A percentile compares a stretch with the other conserved stretches of the same genome.
Conservation (phyloP, 2,329 filamentous ascomycete species). For the Claviceps sp. region DNA sequence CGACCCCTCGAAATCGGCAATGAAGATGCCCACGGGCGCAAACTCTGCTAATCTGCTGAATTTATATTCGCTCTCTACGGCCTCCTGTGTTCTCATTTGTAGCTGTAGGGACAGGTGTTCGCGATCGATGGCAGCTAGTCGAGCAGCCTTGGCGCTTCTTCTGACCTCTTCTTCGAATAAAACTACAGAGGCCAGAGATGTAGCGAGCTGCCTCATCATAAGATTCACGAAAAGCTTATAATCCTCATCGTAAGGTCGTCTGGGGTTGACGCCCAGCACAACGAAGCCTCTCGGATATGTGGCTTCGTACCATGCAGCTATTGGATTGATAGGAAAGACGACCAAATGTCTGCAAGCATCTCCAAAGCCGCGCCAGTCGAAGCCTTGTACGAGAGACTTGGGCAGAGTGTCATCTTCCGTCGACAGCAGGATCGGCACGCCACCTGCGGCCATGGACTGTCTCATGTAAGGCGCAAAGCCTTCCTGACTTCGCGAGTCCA, state of each 20-base stretch:
- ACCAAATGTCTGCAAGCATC: slow-evolving; percentile 52
- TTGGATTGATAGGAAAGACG: slow-evolving; percentile 46
- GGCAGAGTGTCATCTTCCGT: slow-evolving; percentile 41
- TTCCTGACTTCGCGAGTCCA: slow-evolving; percentile 24
- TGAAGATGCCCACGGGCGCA: slow-evolving; percentile 72
- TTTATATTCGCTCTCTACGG: slow-evolving; percentile 6
- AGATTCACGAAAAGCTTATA: slow-evolving; percentile 53
- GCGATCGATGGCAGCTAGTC: slow-evolving; percentile 3
- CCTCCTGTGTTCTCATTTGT: slow-evolving; percentile 5
- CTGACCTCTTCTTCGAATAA: slow-evolving; percentile 58
- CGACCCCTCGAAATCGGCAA: slow-evolving; percentile 53
- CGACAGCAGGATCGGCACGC: slow-evolving; percentile 26
- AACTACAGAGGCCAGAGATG: slow-evolving; percentile 56
- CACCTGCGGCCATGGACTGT: slow-evolving; percentile 22
- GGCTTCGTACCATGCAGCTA: slow-evolving; percentile 6
- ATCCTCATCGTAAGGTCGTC: slow-evolving; percentile 59
- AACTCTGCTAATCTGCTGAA: slow-evolving; percentile 78
- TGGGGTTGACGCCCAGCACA: slow-evolving; percentile 56
- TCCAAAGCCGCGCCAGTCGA: slow-evolving; percentile 50
- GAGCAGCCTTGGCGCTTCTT: slow-evolving; percentile 28
- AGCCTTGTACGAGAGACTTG: slow-evolving; percentile 39
- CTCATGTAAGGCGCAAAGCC: slow-evolving; percentile 27
- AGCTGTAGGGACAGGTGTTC: slow-evolving; percentile 5
- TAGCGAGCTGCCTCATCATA: slow-evolving; percentile 44
- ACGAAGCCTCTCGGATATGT: slow-evolving; percentile 43